These are phyloP conservation scores for Clitocybe nebularis DNA, from an alignment of 1,284 basidiomycete species.

Conservation along the genomic window DNA sequence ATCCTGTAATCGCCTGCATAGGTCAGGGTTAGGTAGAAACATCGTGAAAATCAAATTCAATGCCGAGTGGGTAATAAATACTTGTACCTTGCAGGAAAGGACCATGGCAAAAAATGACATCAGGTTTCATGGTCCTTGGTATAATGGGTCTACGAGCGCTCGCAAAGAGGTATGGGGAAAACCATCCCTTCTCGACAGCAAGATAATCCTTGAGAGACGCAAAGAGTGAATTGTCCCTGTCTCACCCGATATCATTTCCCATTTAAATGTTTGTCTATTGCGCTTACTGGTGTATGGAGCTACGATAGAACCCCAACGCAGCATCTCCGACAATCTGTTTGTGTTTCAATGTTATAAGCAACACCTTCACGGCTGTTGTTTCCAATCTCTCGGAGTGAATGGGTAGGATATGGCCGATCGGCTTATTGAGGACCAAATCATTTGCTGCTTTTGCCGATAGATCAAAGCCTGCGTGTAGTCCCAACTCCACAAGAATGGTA, in stretches of 20 bases:
- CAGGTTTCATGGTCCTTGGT: constrained; percentile 59
- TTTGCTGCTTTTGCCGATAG: constrained; percentile 46
- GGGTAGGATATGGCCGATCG: constrained; percentile 46
- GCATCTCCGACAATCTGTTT: constrained; percentile 59
- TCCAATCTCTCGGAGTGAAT: constrained; percentile 49
- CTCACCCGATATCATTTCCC: no score
- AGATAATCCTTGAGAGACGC: constrained; percentile 60
- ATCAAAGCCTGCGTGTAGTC: constrained; percentile 52
- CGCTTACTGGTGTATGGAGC: constrained; percentile 51
- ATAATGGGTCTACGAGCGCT: constrained; percentile 56
- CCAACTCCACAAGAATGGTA: constrained; percentile 53
- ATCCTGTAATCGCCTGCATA: constrained; percentile 53
- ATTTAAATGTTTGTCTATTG: no score
- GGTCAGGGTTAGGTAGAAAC: constrained; percentile 2
- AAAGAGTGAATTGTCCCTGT: constrained; percentile 51
- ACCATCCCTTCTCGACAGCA: constrained; percentile 63
- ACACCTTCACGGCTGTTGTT: constrained; percentile 54
- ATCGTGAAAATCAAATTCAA: no score
- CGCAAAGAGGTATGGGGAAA: constrained; percentile 63
- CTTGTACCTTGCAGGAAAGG: constrained; percentile 58
- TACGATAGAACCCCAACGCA: constrained; percentile 56
- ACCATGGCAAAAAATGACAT: constrained; percentile 63
- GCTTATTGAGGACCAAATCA: constrained; percentile 50
- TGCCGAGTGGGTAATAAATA: no score
- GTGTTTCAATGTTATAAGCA: constrained; percentile 59